Base-by-base conservation (phyloP, 2,329 filamentous ascomycete genomes). In the Monosporascus ibericus region DNA sequence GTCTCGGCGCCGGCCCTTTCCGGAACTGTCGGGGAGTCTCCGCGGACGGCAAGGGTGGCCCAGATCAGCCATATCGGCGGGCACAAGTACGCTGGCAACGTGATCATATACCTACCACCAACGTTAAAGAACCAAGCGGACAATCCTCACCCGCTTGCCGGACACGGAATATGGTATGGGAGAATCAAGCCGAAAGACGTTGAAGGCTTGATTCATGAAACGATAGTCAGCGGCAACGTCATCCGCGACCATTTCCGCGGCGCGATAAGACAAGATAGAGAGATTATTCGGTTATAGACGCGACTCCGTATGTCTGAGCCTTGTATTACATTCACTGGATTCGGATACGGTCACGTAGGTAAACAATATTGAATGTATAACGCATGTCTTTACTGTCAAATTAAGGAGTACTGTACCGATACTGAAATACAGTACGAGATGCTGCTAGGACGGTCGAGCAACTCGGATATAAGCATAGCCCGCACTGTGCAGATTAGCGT, bases 11-110 rank as follows among this genome's bases (percentile, higher is more conserved):
- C 64, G 11, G 53, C 52, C 17, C 54, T 69, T 0, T 51, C 61
- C 3, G 64, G 64, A 5, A 50, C 55, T 14, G 55, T 48, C 25
- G 47, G n/a, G 6, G 55, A 56, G n/a, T 55, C 58, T 59, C 54
- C 55, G 11, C 58, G 59, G 6, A 72, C 76, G 1, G 87, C 84
- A 2, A 73, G 84, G 47, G 79, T 92, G 0, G 89, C 82, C 0
- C 63, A 86, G 51, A 87, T 92, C 51, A 90, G 85, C 55, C 90
- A 95, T 62, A 85, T 95, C 50, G 88, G 89, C 1, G 90, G 90
- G 0, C 90, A 95, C 70, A 92, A 91, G 67, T 92, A 86, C 66
- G 90, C 90, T 0, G 90, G 90, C 1, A 95, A 95, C 67, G 81
- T 92, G 37, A 90, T 94, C 47, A 70, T 94, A 1, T 94, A 94